phyloP scores from a whole-genome alignment of 768 basidiomycete genomes.

The Tulasnella sp. region DNA sequence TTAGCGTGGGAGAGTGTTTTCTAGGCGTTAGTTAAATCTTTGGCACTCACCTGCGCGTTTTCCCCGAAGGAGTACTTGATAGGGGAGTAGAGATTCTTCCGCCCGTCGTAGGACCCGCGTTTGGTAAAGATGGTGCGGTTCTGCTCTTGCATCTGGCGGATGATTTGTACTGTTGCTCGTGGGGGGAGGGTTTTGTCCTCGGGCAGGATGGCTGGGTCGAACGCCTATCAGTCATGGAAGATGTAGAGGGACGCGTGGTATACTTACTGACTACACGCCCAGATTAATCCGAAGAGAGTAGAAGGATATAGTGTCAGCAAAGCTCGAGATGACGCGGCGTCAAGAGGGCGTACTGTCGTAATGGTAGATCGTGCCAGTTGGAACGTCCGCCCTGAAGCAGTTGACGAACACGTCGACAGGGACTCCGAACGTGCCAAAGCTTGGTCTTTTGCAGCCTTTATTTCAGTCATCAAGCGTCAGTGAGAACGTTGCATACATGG shows the following conservation, averaged over 20 bases:
- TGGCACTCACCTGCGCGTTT: not conserved
- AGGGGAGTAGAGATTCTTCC: conserved; percentile 63
- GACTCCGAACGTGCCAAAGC: conserved; percentile 47
- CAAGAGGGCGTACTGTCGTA: conserved; percentile 51
- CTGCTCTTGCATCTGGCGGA: conserved; percentile 43
- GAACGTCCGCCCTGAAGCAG: conserved; percentile 51
- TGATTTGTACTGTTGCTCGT: conserved; percentile 31
- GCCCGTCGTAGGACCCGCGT: conserved; percentile 62
- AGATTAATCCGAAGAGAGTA: not conserved
- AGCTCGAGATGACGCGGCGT: not conserved
- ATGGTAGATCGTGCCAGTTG: conserved; percentile 55
- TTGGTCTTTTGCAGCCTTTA: conserved; percentile 56
- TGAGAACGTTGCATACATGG: too few relatives aligned
- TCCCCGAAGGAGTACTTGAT: conserved; percentile 43
- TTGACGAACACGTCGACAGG: conserved; percentile 39
- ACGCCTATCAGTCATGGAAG: too few relatives aligned
- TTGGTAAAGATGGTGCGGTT: conserved; percentile 62
- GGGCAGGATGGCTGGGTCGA: not conserved
- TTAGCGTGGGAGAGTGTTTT: not conserved
- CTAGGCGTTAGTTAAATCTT: not conserved
- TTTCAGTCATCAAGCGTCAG: not conserved
- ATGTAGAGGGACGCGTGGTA: too few relatives aligned
- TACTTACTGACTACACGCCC: not conserved
- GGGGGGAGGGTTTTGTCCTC: not conserved
- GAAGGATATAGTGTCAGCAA: not conserved